These are phyloP conservation scores for Citrus medica DNA, from an alignment of 345 rosid genomes.

Conservation along the genomic window DNA sequence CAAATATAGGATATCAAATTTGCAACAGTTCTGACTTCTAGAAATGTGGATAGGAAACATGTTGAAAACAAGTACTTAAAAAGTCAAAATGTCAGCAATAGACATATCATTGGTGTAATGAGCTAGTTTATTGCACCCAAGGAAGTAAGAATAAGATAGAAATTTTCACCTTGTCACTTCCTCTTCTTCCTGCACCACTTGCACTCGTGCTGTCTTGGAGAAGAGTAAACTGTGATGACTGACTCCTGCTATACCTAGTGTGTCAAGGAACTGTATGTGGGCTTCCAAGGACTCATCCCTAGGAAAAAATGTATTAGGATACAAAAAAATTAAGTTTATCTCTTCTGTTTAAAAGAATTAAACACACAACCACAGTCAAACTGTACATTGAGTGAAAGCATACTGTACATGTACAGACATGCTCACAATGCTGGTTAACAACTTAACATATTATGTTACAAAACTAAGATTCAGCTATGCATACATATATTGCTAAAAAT, in stretches of 20 bases:
- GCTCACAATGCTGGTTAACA: not conserved
- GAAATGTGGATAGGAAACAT: not conserved
- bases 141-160: not conserved
- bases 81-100: not conserved
- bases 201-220: slow-evolving; percentile 78
- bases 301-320: not conserved
- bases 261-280: slow-evolving; percentile 69
- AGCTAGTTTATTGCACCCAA: not conserved
- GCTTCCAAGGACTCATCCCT: slow-evolving; percentile 66
- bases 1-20: not conserved
- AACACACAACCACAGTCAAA: not conserved
- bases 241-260: slow-evolving; percentile 89
- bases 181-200: slow-evolving; percentile 55
- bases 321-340: not conserved
- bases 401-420: not conserved
- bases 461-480: not conserved
- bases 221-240: slow-evolving; percentile 93
- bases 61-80: not conserved
- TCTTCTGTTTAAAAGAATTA: not conserved
- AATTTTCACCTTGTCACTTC: slow-evolving; percentile 51
- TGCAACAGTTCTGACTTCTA: not conserved
- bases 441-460: not conserved
- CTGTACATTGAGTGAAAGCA: not conserved
- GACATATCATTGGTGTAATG: not conserved
- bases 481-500: not conserved